Evolutionary conservation across 805 yeast species (phyloP).

Genomic region (Starmerella asiatica): DNA sequence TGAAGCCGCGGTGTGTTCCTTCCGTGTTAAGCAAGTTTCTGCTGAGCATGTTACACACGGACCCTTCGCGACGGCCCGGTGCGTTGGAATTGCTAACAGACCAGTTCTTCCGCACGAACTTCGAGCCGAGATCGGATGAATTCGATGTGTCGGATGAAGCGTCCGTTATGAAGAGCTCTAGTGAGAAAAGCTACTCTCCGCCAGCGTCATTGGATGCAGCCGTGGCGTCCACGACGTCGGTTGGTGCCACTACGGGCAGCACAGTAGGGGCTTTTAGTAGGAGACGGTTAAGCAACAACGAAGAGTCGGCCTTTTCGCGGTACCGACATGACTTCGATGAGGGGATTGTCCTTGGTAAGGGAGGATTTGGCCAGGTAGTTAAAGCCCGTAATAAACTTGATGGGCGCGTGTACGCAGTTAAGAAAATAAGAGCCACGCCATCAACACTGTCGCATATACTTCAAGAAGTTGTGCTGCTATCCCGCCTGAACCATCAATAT

Average conservation of each 20-base stretch:
- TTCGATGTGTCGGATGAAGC: not conserved
- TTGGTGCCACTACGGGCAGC: not conserved
- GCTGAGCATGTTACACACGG: constrained; percentile 42
- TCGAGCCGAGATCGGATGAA: constrained; percentile 1
- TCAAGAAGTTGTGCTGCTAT: constrained; percentile 82
- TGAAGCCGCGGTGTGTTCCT: constrained; percentile 31
- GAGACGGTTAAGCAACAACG: constrained; percentile 12
- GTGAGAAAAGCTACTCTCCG: not conserved
- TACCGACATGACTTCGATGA: constrained; percentile 92
- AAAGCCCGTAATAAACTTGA: constrained; percentile 87
- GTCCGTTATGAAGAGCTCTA: not conserved
- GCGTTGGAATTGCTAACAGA: constrained; percentile 77
- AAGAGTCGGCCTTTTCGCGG: constrained; percentile 39
- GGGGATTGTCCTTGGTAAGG: constrained; percentile 77
- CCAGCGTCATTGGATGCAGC: not conserved
- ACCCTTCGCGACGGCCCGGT: constrained; percentile 54
- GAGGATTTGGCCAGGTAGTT: constrained; percentile 98
- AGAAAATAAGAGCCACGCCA: constrained; percentile 60
- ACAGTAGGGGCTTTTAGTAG: not conserved
- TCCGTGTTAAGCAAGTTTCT: constrained; percentile 55
- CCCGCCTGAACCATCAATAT: constrained; percentile 85
- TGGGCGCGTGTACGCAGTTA: constrained; percentile 89
- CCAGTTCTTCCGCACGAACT: constrained; percentile 55
- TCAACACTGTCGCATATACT: constrained; percentile 51
- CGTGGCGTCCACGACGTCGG: not conserved